These are phyloP conservation scores for Hyaloperonospora brassicae DNA, from an alignment of 352 stramenopile species.

Conservation along the genomic window DNA sequence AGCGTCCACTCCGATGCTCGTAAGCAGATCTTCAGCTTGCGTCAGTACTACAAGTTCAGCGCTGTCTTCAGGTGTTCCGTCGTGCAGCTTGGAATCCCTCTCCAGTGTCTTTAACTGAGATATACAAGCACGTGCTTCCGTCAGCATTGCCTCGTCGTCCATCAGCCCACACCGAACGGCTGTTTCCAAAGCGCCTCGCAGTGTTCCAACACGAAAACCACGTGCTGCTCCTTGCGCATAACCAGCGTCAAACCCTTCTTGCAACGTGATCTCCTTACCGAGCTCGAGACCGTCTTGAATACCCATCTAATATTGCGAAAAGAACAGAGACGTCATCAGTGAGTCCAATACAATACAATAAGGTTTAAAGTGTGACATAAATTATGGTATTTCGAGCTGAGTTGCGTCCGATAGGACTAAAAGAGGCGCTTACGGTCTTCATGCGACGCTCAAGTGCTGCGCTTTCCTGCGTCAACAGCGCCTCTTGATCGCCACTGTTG, in stretches of 20 bases:
- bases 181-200: conserved; percentile 44
- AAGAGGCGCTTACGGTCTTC: conserved; percentile 36
- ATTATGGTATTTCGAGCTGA: background rate
- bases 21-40: too few relatives aligned
- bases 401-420: conserved; percentile 2
- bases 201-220: conserved; percentile 34
- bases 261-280: conserved; percentile 62
- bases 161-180: conserved; percentile 24
- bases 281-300: conserved; percentile 62
- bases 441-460: conserved; percentile 47
- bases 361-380: background rate
- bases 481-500: conserved; percentile 42
- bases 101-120: conserved; percentile 15
- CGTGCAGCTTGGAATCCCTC: conserved; percentile 10
- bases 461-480: conserved; percentile 43
- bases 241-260: conserved; percentile 59
- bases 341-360: too few relatives aligned
- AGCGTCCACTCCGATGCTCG: too few relatives aligned
- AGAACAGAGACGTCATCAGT: conserved; percentile 3
- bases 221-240: conserved; percentile 31
- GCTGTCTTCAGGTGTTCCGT: too few relatives aligned
- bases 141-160: conserved; percentile 2
- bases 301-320: conserved; percentile 31
- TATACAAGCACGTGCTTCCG: conserved; percentile 9
- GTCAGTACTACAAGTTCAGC: too few relatives aligned